Percentiles rank a stretch among this genome's conserved stretches.
phyloP scores from a whole-genome alignment of 2,329 filamentous ascomycete genomes.

The Apiospora saccharicola region DNA sequence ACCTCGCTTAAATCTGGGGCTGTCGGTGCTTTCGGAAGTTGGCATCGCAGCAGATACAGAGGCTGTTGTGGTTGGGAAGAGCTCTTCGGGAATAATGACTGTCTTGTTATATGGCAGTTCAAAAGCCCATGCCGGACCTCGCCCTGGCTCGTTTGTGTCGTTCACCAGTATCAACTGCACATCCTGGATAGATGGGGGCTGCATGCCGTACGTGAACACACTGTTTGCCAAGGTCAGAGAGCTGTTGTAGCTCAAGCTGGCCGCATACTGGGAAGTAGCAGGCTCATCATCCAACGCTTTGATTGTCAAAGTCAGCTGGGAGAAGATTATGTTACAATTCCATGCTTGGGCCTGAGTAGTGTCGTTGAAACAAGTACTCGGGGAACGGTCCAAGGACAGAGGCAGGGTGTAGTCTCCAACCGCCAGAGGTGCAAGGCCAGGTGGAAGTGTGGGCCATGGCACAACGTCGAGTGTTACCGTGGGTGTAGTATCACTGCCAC shows the following conservation, averaged over 20 bases:
- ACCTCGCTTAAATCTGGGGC: constrained; percentile 24
- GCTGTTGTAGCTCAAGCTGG: constrained; percentile 49
- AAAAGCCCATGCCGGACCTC: constrained; percentile 64
- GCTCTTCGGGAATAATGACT: constrained; percentile 57
- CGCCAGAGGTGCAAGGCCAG: constrained; percentile 59
- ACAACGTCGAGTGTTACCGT: constrained; percentile 57
- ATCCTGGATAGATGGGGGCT: constrained; percentile 54
- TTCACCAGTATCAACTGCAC: constrained; percentile 57
- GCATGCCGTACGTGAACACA: constrained; percentile 60
- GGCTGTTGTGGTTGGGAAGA: constrained; percentile 39
- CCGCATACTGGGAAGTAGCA: constrained; percentile 49
- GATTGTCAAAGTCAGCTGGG: constrained; percentile 54
- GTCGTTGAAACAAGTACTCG: constrained; percentile 65
- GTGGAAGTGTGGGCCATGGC: constrained; percentile 57
- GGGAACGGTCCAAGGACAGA: constrained; percentile 55
- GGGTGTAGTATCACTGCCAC: constrained; percentile 27
- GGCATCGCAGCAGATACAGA: constrained; percentile 23
- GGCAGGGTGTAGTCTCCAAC: constrained; percentile 65
- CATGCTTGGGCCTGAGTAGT: constrained; percentile 64
- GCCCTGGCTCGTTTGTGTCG: constrained; percentile 55
- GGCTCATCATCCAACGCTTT: constrained; percentile 36
- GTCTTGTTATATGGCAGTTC: constrained; percentile 62
- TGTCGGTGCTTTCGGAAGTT: constrained; percentile 27
- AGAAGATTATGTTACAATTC: constrained; percentile 65
- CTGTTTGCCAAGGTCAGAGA: constrained; percentile 44